Conservation (phyloP, 495 filamentous ascomycete species). For the Choiromyces venosus region DNA sequence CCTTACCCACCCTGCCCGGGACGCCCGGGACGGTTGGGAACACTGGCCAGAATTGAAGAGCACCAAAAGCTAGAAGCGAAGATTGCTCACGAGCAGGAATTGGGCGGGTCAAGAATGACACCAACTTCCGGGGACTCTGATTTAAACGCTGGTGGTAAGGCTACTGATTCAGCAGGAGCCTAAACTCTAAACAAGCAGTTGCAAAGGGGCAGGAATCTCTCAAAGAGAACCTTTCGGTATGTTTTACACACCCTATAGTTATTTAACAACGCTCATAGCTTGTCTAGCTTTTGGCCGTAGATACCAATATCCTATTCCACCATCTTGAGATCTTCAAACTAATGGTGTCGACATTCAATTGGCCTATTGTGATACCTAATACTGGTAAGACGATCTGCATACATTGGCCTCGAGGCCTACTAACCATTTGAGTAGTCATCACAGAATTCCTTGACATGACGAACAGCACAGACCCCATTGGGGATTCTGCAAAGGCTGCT, state of each 20-base stretch:
- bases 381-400: too few relatives aligned
- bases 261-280: neutral
- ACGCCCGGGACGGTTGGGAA: too few relatives aligned
- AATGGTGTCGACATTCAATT: too few relatives aligned
- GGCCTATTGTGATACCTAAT: too few relatives aligned
- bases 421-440: too few relatives aligned
- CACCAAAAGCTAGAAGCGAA: too few relatives aligned
- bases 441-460: too few relatives aligned
- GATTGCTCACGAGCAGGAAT: neutral
- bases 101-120: neutral
- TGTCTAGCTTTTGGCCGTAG: conserved; percentile 32
- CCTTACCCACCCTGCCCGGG: too few relatives aligned
- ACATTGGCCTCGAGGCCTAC: too few relatives aligned
- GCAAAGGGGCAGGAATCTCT: conserved; percentile 34
- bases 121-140: conserved; percentile 21
- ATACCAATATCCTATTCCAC: conserved; percentile 37
- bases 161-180: conserved; percentile 23
- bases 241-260: neutral
- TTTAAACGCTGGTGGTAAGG: conserved; percentile 20
- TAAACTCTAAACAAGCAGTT: conserved; percentile 18
- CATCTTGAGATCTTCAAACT: conserved; percentile 35
- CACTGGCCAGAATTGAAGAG: too few relatives aligned
- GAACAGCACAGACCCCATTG: too few relatives aligned
- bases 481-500: conserved; percentile 32
- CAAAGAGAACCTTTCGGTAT: too few relatives aligned